Base-by-base conservation (phyloP, 768 basidiomycete genomes). In the Podaxis sp. region DNA sequence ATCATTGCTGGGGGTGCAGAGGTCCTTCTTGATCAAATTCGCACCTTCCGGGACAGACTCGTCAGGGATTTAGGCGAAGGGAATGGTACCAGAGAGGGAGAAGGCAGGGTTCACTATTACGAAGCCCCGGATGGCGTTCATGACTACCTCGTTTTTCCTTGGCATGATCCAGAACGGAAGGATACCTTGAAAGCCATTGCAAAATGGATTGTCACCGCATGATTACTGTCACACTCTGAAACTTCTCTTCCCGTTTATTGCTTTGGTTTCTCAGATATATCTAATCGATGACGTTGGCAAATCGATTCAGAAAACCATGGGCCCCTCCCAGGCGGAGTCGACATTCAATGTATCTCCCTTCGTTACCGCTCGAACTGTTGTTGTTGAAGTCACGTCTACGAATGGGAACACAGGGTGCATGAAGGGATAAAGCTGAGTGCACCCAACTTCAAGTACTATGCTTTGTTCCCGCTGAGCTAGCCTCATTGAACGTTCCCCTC, bases 1-100 rank as follows among this genome's bases (percentile, higher is more conserved):
- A 80, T 90, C 49, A 75, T 79, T 6, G 79, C 76, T 4, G 88
- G 88, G 13, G 84, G 81, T 4, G 82, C 82, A 2, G 87, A 89
- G 69, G 70, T 82, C 8, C 65, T 87, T n/a, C 73, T 79, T n/a
- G 87, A 89, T 70, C 76, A 78, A 49, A 81, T 83, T 41, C 66
- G 71, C 33, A 80, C 77, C 1, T 70, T 87, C 64, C 72, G 73
- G 40, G 73, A 79, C 37, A 77, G 75, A 68, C 85, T 88, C 84
- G 69, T 73, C 22, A 72, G 70, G 40, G 85, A 87, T 61, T 65
- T 87, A 63, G 86, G 82, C 2, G 75, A 77, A 54, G 81, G 79
- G 24, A 67, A 77, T 63, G 78, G 77, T 1, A 68, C 75, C 2
- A 64, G 63, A 55, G 68, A 72, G 37, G 76, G 72, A 15, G 77